These are phyloP conservation scores for Fusarium globosum DNA, from an alignment of 2,329 filamentous ascomycete genomes.

Conservation along the genomic window DNA sequence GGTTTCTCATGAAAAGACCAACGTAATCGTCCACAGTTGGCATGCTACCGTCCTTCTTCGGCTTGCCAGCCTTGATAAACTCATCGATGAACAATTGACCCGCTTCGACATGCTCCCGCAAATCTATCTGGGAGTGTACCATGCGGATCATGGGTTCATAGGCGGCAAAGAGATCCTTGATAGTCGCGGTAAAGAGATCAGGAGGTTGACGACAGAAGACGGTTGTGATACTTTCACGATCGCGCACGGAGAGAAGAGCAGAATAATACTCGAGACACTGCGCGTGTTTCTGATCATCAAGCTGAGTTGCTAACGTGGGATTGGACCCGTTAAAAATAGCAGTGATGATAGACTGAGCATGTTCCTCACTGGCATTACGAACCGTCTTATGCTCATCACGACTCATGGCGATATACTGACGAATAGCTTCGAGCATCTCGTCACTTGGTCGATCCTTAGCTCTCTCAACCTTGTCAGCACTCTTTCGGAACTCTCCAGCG, in stretches of 20 bases:
- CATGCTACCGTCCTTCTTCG: slow-evolving; percentile 51
- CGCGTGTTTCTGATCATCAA: slow-evolving; percentile 70
- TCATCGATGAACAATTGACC: slow-evolving; percentile 76
- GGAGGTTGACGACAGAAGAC: slow-evolving; percentile 75
- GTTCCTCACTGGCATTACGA: slow-evolving; percentile 64
- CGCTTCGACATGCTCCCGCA: slow-evolving; percentile 75
- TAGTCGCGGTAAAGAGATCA: slow-evolving; percentile 76
- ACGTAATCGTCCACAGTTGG: slow-evolving; percentile 80
- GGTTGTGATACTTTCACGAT: slow-evolving; percentile 76
- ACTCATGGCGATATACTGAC: slow-evolving; percentile 64
- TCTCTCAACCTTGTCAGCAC: slow-evolving; percentile 72
- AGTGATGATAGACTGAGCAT: slow-evolving; percentile 70
- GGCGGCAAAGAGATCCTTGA: slow-evolving; percentile 72
- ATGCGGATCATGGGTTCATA: slow-evolving; percentile 80
- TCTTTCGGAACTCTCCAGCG: slow-evolving; percentile 74
- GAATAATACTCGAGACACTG: slow-evolving; percentile 77
- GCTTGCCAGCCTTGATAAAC: slow-evolving; percentile 70
- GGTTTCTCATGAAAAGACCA: slow-evolving; percentile 71
- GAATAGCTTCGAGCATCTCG: slow-evolving; percentile 70
- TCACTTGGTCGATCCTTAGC: slow-evolving; percentile 66
- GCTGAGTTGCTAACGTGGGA: slow-evolving; percentile 55
- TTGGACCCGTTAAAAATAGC: slow-evolving; percentile 70
- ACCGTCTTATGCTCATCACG: slow-evolving; percentile 68
- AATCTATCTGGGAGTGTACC: slow-evolving; percentile 77
- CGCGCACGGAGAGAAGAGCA: slow-evolving; percentile 75